Percentiles rank a stretch among this genome's conserved stretches.
These are phyloP conservation scores for Reutealis trisperma DNA, from an alignment of 345 rosid species.

Conservation along the genomic window DNA sequence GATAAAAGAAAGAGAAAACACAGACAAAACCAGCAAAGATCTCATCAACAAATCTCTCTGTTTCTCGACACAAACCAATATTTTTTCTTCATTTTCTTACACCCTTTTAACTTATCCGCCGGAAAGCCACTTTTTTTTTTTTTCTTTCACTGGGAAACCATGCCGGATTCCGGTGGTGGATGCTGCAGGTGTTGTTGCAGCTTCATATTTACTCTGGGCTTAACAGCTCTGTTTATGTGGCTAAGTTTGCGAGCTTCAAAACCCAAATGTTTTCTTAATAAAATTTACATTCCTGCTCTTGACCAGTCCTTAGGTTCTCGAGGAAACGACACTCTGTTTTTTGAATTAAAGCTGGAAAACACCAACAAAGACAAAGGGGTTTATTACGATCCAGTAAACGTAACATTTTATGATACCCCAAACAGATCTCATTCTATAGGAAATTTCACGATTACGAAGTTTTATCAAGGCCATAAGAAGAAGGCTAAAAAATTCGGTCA, in stretches of 20 bases:
- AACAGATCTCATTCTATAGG: constrained; percentile 14
- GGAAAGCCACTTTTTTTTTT: no score
- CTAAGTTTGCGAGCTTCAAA: constrained; percentile 57
- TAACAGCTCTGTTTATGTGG: constrained; percentile 75
- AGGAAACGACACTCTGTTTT: constrained; percentile 40
- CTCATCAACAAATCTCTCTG: background rate
- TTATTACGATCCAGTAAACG: constrained; percentile 54
- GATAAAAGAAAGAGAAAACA: background rate
- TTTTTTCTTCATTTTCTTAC: background rate
- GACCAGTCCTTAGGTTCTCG: constrained; percentile 34
- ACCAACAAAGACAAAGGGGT: constrained; percentile 74
- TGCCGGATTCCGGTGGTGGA: constrained; percentile 36
- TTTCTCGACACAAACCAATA: background rate
- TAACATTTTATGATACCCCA: constrained; percentile 37
- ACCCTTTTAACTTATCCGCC: background rate
- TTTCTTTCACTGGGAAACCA: constrained; percentile 8
- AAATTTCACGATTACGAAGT: constrained; percentile 33
- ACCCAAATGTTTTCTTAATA: constrained; percentile 52
- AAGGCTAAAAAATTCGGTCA: constrained; percentile 47
- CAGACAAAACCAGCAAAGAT: background rate
- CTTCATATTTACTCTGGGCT: constrained; percentile 56
- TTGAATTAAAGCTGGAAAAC: constrained; percentile 52
- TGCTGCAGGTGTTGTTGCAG: constrained; percentile 54
- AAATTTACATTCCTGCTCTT: constrained; percentile 63
- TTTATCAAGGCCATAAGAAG: constrained; percentile 69